Base-by-base conservation (phyloP, 148 eudicot species). In the Rhododendron ovatum region DNA sequence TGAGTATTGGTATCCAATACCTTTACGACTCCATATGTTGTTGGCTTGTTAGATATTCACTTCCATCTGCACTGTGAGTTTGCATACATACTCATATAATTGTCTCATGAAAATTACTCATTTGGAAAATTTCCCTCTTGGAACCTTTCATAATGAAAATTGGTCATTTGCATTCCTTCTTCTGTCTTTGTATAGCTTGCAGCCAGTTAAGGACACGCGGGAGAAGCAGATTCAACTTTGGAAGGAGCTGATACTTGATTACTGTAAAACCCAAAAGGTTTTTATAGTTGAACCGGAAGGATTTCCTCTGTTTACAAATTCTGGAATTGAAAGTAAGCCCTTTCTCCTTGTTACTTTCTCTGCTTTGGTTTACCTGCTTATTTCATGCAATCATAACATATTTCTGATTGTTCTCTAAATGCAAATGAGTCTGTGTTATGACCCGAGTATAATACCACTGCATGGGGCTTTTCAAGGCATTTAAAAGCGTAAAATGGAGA, bases 151-250 rank as follows among this genome's bases (percentile, higher is more conserved):
- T 47, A n/a, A 8, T 33, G 12, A 51, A 50, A 76, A 33, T 55
- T 37, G 45, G 12, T 80, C 48, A 47, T 63, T 78, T 69, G 53
- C 51, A 67, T 2, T n/a, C 33, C 15, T 50, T 57, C 28, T 71
- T 80, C 22, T 84, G 5, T 61, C 50, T 45, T 84, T 48, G n/a
- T 80, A 18, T 76, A 96, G 98, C 81, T 92, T 97, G 93, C 98
- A 95, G 95, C 98, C 98, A 85, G 98, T 97, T 41, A 95, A 91
- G 90, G 99, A 97, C 88, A 93, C 98, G 7, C 86, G 99, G 84
- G 99, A 97, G 89, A 97, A 94, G 88, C 99, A 96, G 91, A 87
- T 93, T 87, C 98, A 94, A 86, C 95, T 97, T 13, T 96, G 99
- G 99, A 97, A 97, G 92, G 98, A 97, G 89, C 94, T 97, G 82